phyloP scores from a whole-genome alignment of 163 green algal genomes.

The Scenedesmus sp. region DNA sequence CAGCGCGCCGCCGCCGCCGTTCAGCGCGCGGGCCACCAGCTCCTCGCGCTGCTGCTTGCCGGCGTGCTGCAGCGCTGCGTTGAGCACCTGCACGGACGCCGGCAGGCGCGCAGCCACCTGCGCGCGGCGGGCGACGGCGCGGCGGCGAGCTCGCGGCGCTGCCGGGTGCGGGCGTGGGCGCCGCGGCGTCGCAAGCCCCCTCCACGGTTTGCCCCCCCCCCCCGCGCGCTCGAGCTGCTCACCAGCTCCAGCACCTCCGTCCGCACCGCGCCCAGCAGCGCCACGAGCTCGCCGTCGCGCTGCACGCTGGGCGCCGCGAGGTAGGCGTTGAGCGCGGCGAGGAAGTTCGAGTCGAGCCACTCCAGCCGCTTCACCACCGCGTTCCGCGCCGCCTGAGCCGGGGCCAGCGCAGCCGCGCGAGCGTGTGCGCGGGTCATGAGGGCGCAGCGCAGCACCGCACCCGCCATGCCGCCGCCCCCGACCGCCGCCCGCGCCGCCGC shows the following conservation, averaged over 20 bases:
- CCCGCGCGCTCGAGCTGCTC: too few species aligned
- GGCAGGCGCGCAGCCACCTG: slow-evolving; percentile 37
- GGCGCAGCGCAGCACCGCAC: not conserved
- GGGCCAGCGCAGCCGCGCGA: too few species aligned
- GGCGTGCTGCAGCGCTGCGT: slow-evolving; percentile 36
- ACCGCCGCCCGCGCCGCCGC: too few species aligned
- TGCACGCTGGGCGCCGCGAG: slow-evolving; percentile 1
- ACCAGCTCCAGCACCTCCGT: slow-evolving; percentile 59
- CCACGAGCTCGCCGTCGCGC: slow-evolving; percentile 27
- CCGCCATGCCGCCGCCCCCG: too few species aligned
- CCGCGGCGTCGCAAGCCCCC: too few species aligned
- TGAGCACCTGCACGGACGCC: slow-evolving; percentile 44
- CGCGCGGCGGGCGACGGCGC: too few species aligned
- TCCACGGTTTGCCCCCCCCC: too few species aligned
- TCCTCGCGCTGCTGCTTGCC: slow-evolving; percentile 43
- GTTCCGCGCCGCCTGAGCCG: slow-evolving; percentile 51
- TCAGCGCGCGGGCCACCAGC: slow-evolving; percentile 41
- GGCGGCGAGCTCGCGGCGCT: too few species aligned
- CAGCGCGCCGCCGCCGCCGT: slow-evolving; percentile 26
- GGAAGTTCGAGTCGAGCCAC: slow-evolving; percentile 67
- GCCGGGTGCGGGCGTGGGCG: too few species aligned
- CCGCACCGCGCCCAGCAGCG: slow-evolving; percentile 47
- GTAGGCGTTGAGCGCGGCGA: slow-evolving; percentile 60
- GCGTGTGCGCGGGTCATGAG: too few species aligned
- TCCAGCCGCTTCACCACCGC: slow-evolving; percentile 60